These are phyloP conservation scores for Colletotrichum sp. DNA, from an alignment of 2,329 filamentous ascomycete species.

Conservation along the genomic window DNA sequence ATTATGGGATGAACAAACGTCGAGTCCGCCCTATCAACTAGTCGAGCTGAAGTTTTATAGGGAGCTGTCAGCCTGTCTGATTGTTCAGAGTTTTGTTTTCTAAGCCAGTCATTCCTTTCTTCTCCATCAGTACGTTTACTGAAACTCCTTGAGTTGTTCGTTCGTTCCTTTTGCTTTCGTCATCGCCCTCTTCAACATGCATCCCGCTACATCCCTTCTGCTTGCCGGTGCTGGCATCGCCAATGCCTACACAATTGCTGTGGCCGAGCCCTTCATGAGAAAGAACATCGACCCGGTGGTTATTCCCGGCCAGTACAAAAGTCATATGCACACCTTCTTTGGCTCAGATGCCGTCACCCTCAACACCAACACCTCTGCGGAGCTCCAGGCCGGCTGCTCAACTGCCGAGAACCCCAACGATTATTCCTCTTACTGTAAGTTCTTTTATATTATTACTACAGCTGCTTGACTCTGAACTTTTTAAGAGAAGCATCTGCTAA, in stretches of 20 bases:
- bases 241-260: constrained; percentile 27
- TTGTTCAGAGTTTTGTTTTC: not conserved
- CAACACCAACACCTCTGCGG: constrained; percentile 27
- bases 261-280: constrained; percentile 29
- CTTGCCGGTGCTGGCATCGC: constrained; percentile 19
- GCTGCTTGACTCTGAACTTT: not conserved
- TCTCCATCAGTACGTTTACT: not conserved
- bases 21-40: not conserved
- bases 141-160: not conserved
- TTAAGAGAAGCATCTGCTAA: not conserved
- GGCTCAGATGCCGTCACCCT: constrained; percentile 36
- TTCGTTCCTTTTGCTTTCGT: not conserved
- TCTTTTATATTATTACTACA: accelerated
- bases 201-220: not conserved
- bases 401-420: constrained; percentile 51
- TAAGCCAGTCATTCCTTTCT: not conserved
- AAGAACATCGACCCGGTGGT: constrained; percentile 38
- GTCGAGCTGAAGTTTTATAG: not conserved
- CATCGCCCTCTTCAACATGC: not conserved
- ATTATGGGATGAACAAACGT: not conserved
- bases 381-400: constrained; percentile 47
- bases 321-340: constrained; percentile 39
- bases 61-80: not conserved
- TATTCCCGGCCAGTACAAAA: constrained; percentile 33
- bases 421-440: constrained; percentile 46